phyloP scores from a whole-genome alignment of 495 filamentous ascomycete species.

The Penicillium coprophilum region DNA sequence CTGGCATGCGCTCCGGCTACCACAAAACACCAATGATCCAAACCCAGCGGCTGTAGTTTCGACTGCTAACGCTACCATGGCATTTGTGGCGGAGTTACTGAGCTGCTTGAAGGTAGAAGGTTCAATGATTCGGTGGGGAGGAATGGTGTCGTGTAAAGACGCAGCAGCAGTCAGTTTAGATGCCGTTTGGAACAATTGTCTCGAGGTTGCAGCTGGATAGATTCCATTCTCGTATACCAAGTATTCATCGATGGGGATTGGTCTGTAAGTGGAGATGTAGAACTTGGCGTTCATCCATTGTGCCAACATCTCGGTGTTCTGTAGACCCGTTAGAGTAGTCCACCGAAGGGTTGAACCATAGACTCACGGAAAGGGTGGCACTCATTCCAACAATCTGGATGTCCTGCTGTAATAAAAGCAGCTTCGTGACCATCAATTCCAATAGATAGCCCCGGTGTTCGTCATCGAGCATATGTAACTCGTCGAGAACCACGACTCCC shows the following conservation, averaged over 20 bases:
- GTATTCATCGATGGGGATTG: constrained; percentile 73
- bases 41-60: constrained; percentile 66
- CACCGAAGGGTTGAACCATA: neutral
- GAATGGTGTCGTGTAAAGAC: constrained; percentile 34
- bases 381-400: constrained; percentile 84
- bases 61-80: constrained; percentile 65
- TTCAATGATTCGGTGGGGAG: constrained; percentile 51
- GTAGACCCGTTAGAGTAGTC: constrained; percentile 16
- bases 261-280: constrained; percentile 72
- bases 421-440: constrained; percentile 77
- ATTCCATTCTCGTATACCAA: constrained; percentile 73
- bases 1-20: constrained; percentile 66
- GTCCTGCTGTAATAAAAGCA: constrained; percentile 64
- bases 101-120: constrained; percentile 60
- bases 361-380: constrained; percentile 67
- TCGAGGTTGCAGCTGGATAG: constrained; percentile 62
- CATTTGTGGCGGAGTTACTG: constrained; percentile 62
- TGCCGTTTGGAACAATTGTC: constrained; percentile 60
- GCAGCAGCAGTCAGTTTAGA: constrained; percentile 49
- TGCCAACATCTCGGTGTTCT: constrained; percentile 70
- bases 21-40: constrained; percentile 75
- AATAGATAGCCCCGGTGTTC: constrained; percentile 76
- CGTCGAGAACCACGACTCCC: constrained; percentile 71
- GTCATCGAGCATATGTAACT: constrained; percentile 81
- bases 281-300: constrained; percentile 71